Percentiles rank a stretch among this genome's conserved stretches.
Conservation (phyloP, 2,329 filamentous ascomycete species). For the Epichloe scottii region DNA sequence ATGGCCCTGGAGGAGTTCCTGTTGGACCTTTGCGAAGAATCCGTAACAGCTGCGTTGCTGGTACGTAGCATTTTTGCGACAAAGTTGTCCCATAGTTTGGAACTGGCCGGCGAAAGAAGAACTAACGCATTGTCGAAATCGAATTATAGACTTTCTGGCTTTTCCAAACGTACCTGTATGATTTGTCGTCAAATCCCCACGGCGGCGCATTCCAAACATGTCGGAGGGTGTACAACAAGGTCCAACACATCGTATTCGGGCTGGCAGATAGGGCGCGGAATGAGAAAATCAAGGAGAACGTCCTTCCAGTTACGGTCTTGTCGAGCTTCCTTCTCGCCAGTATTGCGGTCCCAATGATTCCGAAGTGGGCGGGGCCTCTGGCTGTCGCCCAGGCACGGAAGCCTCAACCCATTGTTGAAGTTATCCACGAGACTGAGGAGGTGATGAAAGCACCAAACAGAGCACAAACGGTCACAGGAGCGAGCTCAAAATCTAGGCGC, state of each 20-base stretch:
- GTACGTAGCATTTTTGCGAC: constrained; percentile 34
- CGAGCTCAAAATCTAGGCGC: constrained; percentile 38
- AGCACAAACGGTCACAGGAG: constrained; percentile 52
- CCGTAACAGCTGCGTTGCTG: constrained; percentile 70
- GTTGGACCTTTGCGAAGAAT: constrained; percentile 75
- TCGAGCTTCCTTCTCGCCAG: constrained; percentile 70
- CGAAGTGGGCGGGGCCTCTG: constrained; percentile 67
- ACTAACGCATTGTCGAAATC: constrained; percentile 10
- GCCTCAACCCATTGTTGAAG: constrained; percentile 36
- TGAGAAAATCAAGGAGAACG: constrained; percentile 72
- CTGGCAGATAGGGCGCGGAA: constrained; percentile 54
- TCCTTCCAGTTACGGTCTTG: constrained; percentile 66
- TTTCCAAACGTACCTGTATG: constrained; percentile 78
- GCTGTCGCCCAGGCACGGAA: constrained; percentile 73
- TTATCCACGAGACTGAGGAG: constrained; percentile 23
- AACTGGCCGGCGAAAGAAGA: background rate
- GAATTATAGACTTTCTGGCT: constrained; percentile 68
- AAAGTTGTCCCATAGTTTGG: background rate
- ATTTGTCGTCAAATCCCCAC: constrained; percentile 63
- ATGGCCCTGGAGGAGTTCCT: constrained; percentile 86
- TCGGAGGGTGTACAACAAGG: constrained; percentile 74
- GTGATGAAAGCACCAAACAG: constrained; percentile 38
- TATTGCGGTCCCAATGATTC: constrained; percentile 60
- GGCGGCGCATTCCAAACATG: constrained; percentile 72
- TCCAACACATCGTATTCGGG: constrained; percentile 79